These are phyloP conservation scores for Rhizopogon rudus DNA, from an alignment of 768 basidiomycete species.

Conservation along the genomic window DNA sequence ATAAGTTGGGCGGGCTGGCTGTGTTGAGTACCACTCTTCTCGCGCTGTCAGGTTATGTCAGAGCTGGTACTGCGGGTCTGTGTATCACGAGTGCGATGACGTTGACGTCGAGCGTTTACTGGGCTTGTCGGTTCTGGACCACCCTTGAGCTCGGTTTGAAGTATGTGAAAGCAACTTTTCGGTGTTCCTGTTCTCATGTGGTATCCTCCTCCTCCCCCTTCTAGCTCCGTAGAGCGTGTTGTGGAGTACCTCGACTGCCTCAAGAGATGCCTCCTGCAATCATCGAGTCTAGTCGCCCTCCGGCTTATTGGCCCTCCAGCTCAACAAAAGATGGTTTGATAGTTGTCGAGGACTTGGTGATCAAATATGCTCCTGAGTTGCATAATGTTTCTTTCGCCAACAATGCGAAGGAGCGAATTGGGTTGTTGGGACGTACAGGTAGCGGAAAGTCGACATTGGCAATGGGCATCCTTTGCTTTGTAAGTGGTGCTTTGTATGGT, in stretches of 20 bases:
- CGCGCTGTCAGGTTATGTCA: constrained; percentile 56
- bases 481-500: constrained; percentile 28
- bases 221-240: too few relatives aligned
- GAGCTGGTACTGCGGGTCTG: constrained; percentile 60
- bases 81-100: constrained; percentile 74
- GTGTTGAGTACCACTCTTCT: constrained; percentile 76
- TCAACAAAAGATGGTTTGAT: constrained; percentile 56
- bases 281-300: too few relatives aligned
- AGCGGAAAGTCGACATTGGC: constrained; percentile 83
- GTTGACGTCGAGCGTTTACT: constrained; percentile 49
- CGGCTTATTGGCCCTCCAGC: constrained; percentile 47
- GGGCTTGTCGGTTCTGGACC: constrained; percentile 45
- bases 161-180: constrained; percentile 33
- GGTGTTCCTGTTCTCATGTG: too few relatives aligned
- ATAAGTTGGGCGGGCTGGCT: constrained; percentile 66
- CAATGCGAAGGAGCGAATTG: too few relatives aligned
- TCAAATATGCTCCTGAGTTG: constrained; percentile 83
- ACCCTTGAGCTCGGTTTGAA: constrained; percentile 72
- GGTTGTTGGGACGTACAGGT: too few relatives aligned
- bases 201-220: too few relatives aligned
- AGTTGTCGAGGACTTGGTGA: constrained; percentile 64
- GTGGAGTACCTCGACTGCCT: too few relatives aligned
- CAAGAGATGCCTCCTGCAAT: too few relatives aligned
- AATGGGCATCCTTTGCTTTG: constrained; percentile 82
- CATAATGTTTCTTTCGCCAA: constrained; percentile 71